Conservation (phyloP, 1,139 yeast species). For the Nakaseomyces kungkrabaensis region DNA sequence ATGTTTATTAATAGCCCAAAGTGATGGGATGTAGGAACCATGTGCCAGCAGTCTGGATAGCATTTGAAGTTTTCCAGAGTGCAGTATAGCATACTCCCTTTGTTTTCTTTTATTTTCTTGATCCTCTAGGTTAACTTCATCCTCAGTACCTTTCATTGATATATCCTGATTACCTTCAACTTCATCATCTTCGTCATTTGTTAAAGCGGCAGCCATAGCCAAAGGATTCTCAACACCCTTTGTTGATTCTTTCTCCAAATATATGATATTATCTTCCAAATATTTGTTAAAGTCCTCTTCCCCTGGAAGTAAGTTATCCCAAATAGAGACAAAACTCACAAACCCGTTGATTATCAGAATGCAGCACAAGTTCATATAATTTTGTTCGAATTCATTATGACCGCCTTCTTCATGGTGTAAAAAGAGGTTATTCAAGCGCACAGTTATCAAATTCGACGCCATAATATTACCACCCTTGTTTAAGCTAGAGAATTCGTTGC, state of each 20-base stretch:
- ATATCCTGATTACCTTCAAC: constrained; percentile 9
- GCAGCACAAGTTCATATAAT: constrained; percentile 40
- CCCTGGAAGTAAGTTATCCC: constrained; percentile 45
- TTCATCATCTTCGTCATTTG: constrained; percentile 46
- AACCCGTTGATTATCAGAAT: constrained; percentile 62
- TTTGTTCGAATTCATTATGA: constrained; percentile 10
- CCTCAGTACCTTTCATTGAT: constrained; percentile 11
- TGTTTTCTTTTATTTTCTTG: constrained; percentile 5
- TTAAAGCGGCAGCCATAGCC: constrained; percentile 81
- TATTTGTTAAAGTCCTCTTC: constrained; percentile 30
- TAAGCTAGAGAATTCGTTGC: constrained; percentile 26
- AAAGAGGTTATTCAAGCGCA: constrained; percentile 34
- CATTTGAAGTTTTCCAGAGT: constrained; percentile 31
- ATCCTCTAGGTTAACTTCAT: constrained; percentile 4
- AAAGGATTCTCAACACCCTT: constrained; percentile 68
- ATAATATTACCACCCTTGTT: constrained; percentile 47
- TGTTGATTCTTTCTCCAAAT: constrained; percentile 51
- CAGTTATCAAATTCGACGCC: constrained; percentile 52
- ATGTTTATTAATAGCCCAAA: constrained; percentile 48
- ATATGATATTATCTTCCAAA: constrained; percentile 39
- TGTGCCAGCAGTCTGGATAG: constrained; percentile 46
- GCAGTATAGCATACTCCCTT: constrained; percentile 4
- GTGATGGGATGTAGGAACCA: constrained; percentile 57
- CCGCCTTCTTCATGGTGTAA: constrained; percentile 31
- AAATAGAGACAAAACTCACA: constrained; percentile 54